Evolutionary conservation across 176 grass and related monocot genomes (phyloP).

Genomic region (Zea mays): Zm-B73-REFERENCE-NAM-5.0 NC_050099.1:196934001-196934500

Average conservation of each 20-base stretch:
- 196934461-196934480: no score
- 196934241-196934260: constrained; percentile 43
- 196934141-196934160: constrained; percentile 7
- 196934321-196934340: neutral
- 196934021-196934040: neutral
- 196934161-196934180: neutral
- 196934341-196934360: neutral
- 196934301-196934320: constrained; percentile 24
- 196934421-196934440: neutral
- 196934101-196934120: neutral
- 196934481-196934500: no score
- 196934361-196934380: neutral
- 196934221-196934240: constrained; percentile 4
- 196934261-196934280: constrained; percentile 43
- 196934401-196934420: neutral
- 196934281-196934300: constrained; percentile 59
- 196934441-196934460: neutral
- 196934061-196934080: neutral
- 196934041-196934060: neutral
- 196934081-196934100: neutral
- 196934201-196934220: neutral
- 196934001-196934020: neutral
- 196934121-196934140: constrained; percentile 8
- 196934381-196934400: neutral
- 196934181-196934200: neutral